Conservation (phyloP, 2,329 filamentous ascomycete genomes). For the Fusarium floridanum region DNA sequence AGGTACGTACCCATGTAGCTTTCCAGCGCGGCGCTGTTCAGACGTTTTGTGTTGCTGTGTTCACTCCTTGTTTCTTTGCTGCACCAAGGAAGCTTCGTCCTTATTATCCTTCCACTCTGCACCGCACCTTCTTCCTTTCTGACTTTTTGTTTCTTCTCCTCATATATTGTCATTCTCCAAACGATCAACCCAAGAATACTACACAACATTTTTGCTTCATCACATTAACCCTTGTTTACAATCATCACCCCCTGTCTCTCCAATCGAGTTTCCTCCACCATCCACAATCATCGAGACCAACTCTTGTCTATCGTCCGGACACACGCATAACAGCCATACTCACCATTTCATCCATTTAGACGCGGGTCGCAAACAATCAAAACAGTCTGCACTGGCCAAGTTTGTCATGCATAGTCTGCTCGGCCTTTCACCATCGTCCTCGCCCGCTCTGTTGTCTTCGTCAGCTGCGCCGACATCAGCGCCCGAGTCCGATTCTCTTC, state of each 20-base stretch:
- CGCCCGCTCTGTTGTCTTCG: slow-evolving; percentile 45
- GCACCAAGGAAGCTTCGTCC: slow-evolving; percentile 1
- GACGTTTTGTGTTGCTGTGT: slow-evolving; percentile 15
- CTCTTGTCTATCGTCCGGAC: slow-evolving; percentile 16
- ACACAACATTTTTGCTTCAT: slow-evolving; percentile 16
- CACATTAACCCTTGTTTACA: slow-evolving; percentile 12
- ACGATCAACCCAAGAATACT: slow-evolving; percentile 22
- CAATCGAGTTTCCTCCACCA: background rate
- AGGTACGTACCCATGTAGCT: slow-evolving; percentile 38
- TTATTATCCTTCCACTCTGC: slow-evolving; percentile 40
- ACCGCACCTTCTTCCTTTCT: slow-evolving; percentile 10
- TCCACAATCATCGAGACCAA: slow-evolving; percentile 12
- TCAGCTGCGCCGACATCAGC: slow-evolving; percentile 48
- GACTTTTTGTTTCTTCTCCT: slow-evolving; percentile 15
- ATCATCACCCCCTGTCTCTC: slow-evolving; percentile 10
- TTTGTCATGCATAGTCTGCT: slow-evolving; percentile 61
- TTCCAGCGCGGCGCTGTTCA: background rate
- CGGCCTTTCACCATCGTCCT: slow-evolving; percentile 47
- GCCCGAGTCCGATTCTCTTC: slow-evolving; percentile 23
- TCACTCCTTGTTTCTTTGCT: slow-evolving; percentile 37
- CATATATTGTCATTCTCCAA: slow-evolving; percentile 28
- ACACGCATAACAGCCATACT: slow-evolving; percentile 20
- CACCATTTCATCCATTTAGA: slow-evolving; percentile 39
- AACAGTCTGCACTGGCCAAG: slow-evolving; percentile 58
- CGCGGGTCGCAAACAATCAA: slow-evolving; percentile 53